These are phyloP conservation scores for Candida sp. DNA, from an alignment of 1,139 yeast genomes.

Conservation along the genomic window DNA sequence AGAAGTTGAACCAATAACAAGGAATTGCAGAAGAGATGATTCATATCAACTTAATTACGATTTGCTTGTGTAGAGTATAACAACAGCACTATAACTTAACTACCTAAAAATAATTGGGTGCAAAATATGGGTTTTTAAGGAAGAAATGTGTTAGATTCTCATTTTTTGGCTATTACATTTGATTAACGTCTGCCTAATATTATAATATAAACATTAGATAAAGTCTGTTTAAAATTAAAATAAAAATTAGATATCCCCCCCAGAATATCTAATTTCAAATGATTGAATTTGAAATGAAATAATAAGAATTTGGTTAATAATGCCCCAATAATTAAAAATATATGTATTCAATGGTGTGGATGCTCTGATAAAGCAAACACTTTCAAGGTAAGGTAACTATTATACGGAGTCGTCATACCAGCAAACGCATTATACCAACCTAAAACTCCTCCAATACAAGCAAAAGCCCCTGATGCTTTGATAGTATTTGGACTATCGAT, in stretches of 20 bases:
- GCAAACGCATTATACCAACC: slow-evolving; percentile 66
- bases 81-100: too few species aligned
- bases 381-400: slow-evolving; percentile 42
- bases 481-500: slow-evolving; percentile 37
- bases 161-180: too few species aligned
- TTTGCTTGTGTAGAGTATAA: too few species aligned
- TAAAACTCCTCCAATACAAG: slow-evolving; percentile 52
- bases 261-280: background rate
- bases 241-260: background rate
- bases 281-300: background rate
- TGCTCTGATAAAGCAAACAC: background rate
- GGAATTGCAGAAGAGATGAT: too few species aligned
- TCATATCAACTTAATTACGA: too few species aligned
- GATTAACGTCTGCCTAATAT: background rate
- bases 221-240: too few species aligned
- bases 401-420: slow-evolving; percentile 65
- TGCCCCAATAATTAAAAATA: background rate
- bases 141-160: too few species aligned
- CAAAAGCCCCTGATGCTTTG: slow-evolving; percentile 71
- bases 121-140: too few species aligned
- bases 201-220: background rate
- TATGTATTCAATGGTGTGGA: background rate
- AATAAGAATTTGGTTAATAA: background rate
- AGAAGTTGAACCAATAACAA: too few species aligned
- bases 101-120: too few species aligned